Evolutionary conservation across 805 yeast species (phyloP), one percentile per base, ranked within the genome.

Genomic region (Komagataella populi): DNA sequence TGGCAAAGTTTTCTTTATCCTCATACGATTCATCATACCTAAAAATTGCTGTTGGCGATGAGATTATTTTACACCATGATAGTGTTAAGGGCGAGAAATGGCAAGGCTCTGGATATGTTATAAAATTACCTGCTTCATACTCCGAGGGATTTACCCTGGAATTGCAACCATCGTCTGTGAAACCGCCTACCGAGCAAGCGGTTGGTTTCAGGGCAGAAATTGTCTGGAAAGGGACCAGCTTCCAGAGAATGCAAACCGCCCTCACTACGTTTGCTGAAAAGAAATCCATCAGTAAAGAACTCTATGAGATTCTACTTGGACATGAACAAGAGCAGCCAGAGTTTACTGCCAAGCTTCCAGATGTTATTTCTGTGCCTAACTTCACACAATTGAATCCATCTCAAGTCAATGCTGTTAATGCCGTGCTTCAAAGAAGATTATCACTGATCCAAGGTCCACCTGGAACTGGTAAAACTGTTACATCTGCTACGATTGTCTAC

Each of bases 391-490:
- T 90, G 56, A 90, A 90, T 63, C 72, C 70, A 6, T 87, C 96
- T 1, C 97, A 90, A 64, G 75, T 76, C 2, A 78, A 76, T 59
- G 96, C 97, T 0, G 88, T 90, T 23, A 71, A 74, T 50, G 66
- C 74, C 8, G 95, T 83, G 0, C 64, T 88, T 53, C 76, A 76
- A 58, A 72, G 80, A 56, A 96, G 95, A 1, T 70, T 89, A 47
- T 78, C 93, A 5, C 72, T 88, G 56, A 87, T 88, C 55, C 96
- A 90, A 64, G 97, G 97, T 16, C 97, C 97, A 7, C 97, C 97
- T 3, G 96, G 96, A 56, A 90, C 97, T 0, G 97, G 97, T 63
- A 90, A 90, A 62, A 90, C 97, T 0, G 95, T 87, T 14, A 89
- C 96, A 0, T 87, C 96, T 0, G 91, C 96, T 1, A 83, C 95